Base-by-base conservation (phyloP, 1,284 basidiomycete species). In the Phellopilus nigrolimitatus region DNA sequence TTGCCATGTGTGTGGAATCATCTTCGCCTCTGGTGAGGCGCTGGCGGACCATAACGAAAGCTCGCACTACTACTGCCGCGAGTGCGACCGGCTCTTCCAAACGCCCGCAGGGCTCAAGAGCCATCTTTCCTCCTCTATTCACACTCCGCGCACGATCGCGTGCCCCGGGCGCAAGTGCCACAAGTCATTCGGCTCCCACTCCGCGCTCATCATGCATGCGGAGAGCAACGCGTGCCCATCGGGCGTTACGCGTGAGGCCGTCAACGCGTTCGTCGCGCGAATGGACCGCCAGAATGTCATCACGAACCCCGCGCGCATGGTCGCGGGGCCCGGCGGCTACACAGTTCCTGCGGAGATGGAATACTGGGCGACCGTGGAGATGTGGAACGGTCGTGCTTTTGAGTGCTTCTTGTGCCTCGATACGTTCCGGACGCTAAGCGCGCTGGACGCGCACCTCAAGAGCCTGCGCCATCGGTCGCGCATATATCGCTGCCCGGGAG, bases 1-100 rank as follows among this genome's bases (percentile, higher is more conserved):
- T 2, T 54, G 47, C n/a, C 12, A 6, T 1, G 8, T 27, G 2
- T 54, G 43, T 24, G 30, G 5, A 8, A 22, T 55, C 53, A 38
- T 63, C 27, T 79, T 78, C 62, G 50, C 55, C 33, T 69, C 59
- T 27, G 64, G 61, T 0, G 2, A 40, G 3, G 74, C 70, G 1
- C 61, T 78, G 24, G 59, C 69, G 15, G 69, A 77, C 53, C 80
- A 83, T 57, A 68, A 71, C 51, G 64, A 71, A 7, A 71, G 77
- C 59, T 66, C 60, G 17, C 80, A 82, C 49, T 49, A 62, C 46
- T 80, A 77, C 56, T 84, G 81, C 51, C 44, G 15, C 2, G 21
- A 59, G 0, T 83, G 80, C 62, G 59, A 62, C 21, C 66, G 69
- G 9, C 51, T 66, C 10, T 82, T 81, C 62, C 57, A 54, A 21